Evolutionary conservation across 2,329 filamentous ascomycete species (phyloP).

Genomic region (Hypoxylon sp.): DNA sequence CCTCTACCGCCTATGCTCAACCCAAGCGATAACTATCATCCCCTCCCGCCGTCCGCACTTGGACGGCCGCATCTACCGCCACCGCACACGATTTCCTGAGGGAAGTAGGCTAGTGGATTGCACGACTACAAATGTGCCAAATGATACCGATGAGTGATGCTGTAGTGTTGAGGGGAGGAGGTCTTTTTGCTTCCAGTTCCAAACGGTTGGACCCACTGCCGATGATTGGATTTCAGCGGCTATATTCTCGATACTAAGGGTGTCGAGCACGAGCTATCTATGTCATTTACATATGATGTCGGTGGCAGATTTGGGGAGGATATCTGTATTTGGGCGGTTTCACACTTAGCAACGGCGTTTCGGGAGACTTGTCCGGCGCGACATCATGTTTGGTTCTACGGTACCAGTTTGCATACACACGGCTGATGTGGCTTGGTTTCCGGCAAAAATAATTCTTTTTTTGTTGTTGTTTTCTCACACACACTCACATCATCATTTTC

Average conservation of each 20-base stretch:
- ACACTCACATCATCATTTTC: slow-evolving; percentile 30
- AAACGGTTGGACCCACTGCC: slow-evolving; percentile 3
- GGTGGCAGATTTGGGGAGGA: slow-evolving; percentile 31
- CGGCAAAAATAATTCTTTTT: slow-evolving; percentile 31
- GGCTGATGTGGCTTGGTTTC: slow-evolving; percentile 34
- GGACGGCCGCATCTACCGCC: slow-evolving; percentile 38
- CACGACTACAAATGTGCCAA: slow-evolving; percentile 21
- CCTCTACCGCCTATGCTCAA: slow-evolving; percentile 46
- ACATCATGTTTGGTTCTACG: slow-evolving; percentile 39
- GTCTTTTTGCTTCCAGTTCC: background rate
- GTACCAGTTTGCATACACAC: slow-evolving; percentile 39
- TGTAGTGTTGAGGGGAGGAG: slow-evolving; percentile 11
- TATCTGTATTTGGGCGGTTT: slow-evolving; percentile 39
- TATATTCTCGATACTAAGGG: slow-evolving; percentile 28
- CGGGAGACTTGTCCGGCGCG: slow-evolving; percentile 38
- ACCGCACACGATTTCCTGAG: slow-evolving; percentile 35
- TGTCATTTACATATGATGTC: slow-evolving; percentile 26
- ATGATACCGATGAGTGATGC: slow-evolving; percentile 30
- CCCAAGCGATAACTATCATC: slow-evolving; percentile 41
- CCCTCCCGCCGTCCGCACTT: slow-evolving; percentile 43
- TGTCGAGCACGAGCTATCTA: slow-evolving; percentile 25
- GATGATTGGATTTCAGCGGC: slow-evolving; percentile 16
- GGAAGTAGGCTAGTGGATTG: slow-evolving; percentile 20
- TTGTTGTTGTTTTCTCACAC: slow-evolving; percentile 5
- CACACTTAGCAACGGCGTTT: slow-evolving; percentile 44